phyloP scores from a whole-genome alignment of 2,329 filamentous ascomycete species.

The Celoporthe dispersa region DNA sequence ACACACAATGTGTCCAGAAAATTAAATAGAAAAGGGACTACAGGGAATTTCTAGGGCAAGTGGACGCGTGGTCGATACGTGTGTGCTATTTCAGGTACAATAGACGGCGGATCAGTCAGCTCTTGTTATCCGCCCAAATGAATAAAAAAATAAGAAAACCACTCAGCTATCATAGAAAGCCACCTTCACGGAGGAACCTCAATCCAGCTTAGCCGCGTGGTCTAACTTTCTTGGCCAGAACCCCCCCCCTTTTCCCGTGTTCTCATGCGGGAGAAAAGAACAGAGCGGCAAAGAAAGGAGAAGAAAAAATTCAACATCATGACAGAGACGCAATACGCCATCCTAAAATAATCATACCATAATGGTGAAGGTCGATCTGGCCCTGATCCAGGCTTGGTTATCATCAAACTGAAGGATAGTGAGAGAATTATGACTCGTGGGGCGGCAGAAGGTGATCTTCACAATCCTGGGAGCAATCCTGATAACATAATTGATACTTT shows the following conservation, averaged over 20 bases:
- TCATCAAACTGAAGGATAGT: neutral
- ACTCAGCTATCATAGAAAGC: neutral
- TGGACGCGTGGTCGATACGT: too few relatives aligned
- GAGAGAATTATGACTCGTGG: neutral
- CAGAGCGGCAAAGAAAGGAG: neutral
- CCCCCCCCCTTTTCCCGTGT: neutral
- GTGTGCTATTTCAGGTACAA: neutral
- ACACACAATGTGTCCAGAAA: too few relatives aligned
- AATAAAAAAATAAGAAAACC: neutral
- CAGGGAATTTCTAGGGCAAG: too few relatives aligned
- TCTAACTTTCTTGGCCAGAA: neutral
- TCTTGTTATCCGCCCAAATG: too few relatives aligned
- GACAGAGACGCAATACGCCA: neutral
- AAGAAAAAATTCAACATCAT: neutral
- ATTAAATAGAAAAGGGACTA: neutral
- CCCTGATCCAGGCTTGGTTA: neutral
- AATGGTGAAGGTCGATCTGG: neutral
- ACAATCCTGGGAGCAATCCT: neutral
- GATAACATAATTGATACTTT: neutral
- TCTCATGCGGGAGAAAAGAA: too few relatives aligned
- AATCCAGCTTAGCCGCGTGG: neutral
- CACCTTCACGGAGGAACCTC: neutral
- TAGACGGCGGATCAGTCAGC: neutral
- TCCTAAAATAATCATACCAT: neutral
- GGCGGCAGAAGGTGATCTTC: neutral